Percentiles rank a stretch among this genome's conserved stretches.
These are phyloP conservation scores for Poteriospumella lacustris DNA, from an alignment of 108 stramenopile species.

Conservation along the genomic window DNA sequence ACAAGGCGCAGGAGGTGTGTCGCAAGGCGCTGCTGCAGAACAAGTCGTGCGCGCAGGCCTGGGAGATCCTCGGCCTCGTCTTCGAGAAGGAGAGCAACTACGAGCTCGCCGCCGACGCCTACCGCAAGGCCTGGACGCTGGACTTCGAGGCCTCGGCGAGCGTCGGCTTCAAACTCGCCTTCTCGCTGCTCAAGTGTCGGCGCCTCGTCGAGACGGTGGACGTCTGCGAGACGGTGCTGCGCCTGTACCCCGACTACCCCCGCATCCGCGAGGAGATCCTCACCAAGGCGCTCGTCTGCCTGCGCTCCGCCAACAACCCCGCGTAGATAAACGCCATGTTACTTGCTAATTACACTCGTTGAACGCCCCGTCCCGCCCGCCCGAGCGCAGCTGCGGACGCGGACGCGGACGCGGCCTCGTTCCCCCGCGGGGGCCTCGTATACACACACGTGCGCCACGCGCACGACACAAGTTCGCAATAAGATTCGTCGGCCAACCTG, in stretches of 20 bases:
- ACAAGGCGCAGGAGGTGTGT: constrained; percentile 49
- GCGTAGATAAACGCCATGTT: no score
- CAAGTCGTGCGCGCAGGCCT: constrained; percentile 53
- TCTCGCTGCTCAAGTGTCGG: constrained; percentile 61
- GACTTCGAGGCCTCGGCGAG: constrained; percentile 56
- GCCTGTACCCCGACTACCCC: constrained; percentile 61
- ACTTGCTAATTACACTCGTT: no score
- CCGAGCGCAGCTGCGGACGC: no score
- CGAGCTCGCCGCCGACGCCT: constrained; percentile 59
- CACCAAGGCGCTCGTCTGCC: constrained; percentile 40
- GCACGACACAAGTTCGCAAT: no score
- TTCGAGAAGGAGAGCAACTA: constrained; percentile 62
- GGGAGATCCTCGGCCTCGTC: constrained; percentile 62
- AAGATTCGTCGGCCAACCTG: no score
- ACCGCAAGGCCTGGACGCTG: constrained; percentile 59
- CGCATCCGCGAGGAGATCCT: constrained; percentile 57
- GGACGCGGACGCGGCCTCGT: no score
- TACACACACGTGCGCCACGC: no score
- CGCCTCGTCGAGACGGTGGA: constrained; percentile 59
- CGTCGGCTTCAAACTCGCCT: constrained; percentile 63
- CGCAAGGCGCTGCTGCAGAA: constrained; percentile 54
- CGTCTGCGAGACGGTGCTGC: constrained; percentile 58
- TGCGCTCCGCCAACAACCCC: no score
- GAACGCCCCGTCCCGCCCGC: no score
- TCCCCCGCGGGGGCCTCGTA: no score